Evolutionary conservation across 2,329 filamentous ascomycete genomes (phyloP).

Genomic region (Fusarium udum): DNA sequence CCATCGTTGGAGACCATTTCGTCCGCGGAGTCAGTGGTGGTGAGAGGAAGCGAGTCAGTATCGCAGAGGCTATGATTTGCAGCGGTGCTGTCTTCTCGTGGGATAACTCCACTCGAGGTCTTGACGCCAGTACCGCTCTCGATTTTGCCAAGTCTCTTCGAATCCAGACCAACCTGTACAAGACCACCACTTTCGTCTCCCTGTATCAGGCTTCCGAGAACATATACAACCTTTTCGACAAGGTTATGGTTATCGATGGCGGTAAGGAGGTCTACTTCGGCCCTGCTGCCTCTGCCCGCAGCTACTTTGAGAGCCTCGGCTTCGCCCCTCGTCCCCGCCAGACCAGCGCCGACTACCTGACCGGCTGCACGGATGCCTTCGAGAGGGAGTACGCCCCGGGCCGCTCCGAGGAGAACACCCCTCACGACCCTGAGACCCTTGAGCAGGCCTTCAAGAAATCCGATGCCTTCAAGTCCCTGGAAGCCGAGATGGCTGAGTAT

Average conservation of each 20-base stretch:
- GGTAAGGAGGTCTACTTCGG: slow-evolving; percentile 83
- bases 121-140: slow-evolving; percentile 74
- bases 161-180: slow-evolving; percentile 84
- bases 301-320: slow-evolving; percentile 80
- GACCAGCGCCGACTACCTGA: slow-evolving; percentile 84
- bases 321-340: slow-evolving; percentile 79
- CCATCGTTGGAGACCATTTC: slow-evolving; percentile 84
- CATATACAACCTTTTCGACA: slow-evolving; percentile 83
- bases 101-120: slow-evolving; percentile 77
- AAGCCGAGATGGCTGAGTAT: slow-evolving; percentile 75
- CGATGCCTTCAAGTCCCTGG: slow-evolving; percentile 62
- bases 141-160: slow-evolving; percentile 76
- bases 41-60: slow-evolving; percentile 76
- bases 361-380: slow-evolving; percentile 84
- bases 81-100: slow-evolving; percentile 77
- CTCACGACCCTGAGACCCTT: slow-evolving; percentile 73
- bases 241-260: slow-evolving; percentile 82
- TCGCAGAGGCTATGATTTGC: slow-evolving; percentile 84
- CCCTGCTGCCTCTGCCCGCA: slow-evolving; percentile 70
- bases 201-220: slow-evolving; percentile 87
- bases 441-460: slow-evolving; percentile 77
- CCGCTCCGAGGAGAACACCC: slow-evolving; percentile 71
- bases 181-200: slow-evolving; percentile 85
- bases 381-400: slow-evolving; percentile 80
- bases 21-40: slow-evolving; percentile 80